These are phyloP conservation scores for Sporothrix luriei DNA, from an alignment of 2,329 filamentous ascomycete genomes.

Conservation along the genomic window DNA sequence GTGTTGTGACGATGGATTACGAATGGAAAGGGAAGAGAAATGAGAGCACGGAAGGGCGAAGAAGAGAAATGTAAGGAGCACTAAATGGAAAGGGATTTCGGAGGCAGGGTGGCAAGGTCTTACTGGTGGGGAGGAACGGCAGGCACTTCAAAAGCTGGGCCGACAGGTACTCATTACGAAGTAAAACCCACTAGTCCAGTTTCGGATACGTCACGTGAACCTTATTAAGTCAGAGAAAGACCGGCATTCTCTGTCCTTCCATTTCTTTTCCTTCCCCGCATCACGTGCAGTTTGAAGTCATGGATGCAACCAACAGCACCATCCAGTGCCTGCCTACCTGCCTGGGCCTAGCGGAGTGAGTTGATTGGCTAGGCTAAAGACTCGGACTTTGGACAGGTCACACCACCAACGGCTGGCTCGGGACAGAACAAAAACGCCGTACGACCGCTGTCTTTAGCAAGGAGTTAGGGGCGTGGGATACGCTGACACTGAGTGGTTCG, in stretches of 20 bases:
- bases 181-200: neutral
- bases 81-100: constrained; percentile 16
- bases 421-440: neutral
- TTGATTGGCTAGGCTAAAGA: constrained; percentile 10
- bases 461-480: constrained; percentile 3
- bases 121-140: constrained; percentile 3
- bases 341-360: constrained; percentile 9
- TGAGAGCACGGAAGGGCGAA: constrained; percentile 4
- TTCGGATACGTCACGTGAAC: neutral
- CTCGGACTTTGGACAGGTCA: constrained; percentile 16
- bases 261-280: constrained; percentile 22
- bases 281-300: constrained; percentile 22
- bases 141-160: neutral
- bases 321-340: constrained; percentile 13
- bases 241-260: constrained; percentile 8
- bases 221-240: neutral
- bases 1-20: constrained; percentile 2
- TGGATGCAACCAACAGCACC: neutral
- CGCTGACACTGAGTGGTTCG: constrained; percentile 23
- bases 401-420: constrained; percentile 21
- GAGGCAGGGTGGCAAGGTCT: constrained; percentile 15
- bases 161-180: neutral
- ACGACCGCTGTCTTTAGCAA: neutral
- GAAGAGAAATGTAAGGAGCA: constrained; percentile 25
- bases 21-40: neutral